Percentiles rank a stretch among this genome's conserved stretches.
phyloP scores from a whole-genome alignment of 805 yeast genomes.

The Yarrowia porcina region DNA sequence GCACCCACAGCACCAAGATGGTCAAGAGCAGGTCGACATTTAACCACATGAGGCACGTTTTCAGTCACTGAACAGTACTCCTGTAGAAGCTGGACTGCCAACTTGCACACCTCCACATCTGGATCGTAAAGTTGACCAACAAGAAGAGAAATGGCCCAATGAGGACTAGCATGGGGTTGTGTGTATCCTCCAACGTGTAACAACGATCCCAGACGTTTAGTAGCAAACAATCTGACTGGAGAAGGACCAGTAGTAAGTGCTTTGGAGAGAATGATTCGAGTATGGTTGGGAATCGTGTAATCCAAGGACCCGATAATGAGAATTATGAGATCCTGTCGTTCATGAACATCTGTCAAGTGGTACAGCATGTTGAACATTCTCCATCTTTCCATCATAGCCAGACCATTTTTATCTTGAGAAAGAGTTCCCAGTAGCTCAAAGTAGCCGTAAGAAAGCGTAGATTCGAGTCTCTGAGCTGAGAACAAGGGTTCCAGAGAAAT shows the following conservation, averaged over 20 bases:
- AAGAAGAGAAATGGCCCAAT: constrained; percentile 53
- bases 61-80: constrained; percentile 49
- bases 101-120: constrained; percentile 51
- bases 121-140: constrained; percentile 70
- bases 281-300: constrained; percentile 58
- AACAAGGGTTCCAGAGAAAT: constrained; percentile 71
- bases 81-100: constrained; percentile 55
- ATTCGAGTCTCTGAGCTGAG: constrained; percentile 54
- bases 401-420: constrained; percentile 58
- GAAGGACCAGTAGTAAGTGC: constrained; percentile 56
- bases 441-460: constrained; percentile 72
- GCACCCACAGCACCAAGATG: constrained; percentile 53
- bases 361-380: constrained; percentile 77
- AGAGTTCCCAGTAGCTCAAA: constrained; percentile 74
- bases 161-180: constrained; percentile 26
- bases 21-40: constrained; percentile 53
- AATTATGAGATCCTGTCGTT: constrained; percentile 55
- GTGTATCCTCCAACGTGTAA: constrained; percentile 28
- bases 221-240: constrained; percentile 54
- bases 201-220: constrained; percentile 49
- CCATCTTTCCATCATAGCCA: constrained; percentile 72
- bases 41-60: constrained; percentile 51
- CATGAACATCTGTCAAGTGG: constrained; percentile 57
- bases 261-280: constrained; percentile 63
- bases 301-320: constrained; percentile 61